These are phyloP conservation scores for Cicer yamashitae DNA, from an alignment of 306 rosid genomes.

Conservation along the genomic window DNA sequence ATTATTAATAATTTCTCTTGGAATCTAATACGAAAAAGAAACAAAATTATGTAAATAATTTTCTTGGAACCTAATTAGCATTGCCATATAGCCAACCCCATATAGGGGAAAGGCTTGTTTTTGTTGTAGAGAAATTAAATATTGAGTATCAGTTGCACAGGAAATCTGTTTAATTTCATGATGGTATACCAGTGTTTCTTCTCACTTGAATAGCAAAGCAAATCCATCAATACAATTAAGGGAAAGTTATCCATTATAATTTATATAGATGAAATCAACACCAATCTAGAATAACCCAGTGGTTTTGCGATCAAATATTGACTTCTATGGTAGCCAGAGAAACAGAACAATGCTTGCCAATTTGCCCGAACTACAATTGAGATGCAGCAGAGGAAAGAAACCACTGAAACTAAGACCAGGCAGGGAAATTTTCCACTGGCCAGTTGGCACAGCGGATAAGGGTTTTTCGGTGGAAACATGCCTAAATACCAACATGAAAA, in stretches of 20 bases:
- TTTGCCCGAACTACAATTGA: background rate
- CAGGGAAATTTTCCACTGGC: background rate
- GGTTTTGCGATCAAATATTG: background rate
- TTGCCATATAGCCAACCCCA: background rate
- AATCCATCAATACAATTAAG: too few relatives aligned
- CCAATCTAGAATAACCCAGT: background rate
- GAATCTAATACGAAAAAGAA: background rate
- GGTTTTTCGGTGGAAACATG: background rate
- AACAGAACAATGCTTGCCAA: background rate
- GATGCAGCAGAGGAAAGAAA: background rate
- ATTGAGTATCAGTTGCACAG: background rate
- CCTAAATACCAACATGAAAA: constrained; percentile 15
- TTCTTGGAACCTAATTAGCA: background rate
- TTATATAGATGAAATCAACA: background rate
- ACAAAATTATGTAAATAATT: background rate
- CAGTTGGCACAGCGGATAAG: background rate
- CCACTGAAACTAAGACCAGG: background rate
- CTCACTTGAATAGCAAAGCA: background rate
- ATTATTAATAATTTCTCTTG: background rate
- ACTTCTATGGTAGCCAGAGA: background rate
- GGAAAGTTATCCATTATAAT: too few relatives aligned
- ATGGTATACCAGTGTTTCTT: background rate
- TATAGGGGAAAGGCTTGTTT: background rate
- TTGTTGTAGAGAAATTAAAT: background rate
- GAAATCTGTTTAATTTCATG: background rate